phyloP scores from a whole-genome alignment of 768 basidiomycete genomes.

The Mycena filopes region DNA sequence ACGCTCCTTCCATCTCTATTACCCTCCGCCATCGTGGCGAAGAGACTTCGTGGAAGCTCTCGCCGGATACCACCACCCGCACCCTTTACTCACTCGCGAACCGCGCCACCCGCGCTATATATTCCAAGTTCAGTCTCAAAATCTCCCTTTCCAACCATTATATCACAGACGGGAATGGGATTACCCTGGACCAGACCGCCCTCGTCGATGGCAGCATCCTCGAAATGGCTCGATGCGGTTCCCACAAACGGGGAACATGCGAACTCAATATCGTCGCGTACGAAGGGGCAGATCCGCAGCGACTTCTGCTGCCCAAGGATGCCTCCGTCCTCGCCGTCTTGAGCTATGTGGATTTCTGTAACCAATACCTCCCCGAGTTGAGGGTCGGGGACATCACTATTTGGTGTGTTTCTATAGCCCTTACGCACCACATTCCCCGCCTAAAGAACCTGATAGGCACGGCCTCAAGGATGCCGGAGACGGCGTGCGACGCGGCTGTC shows the following conservation, averaged over 20 bases:
- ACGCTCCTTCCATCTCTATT: not conserved
- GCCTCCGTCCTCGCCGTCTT: slow-evolving; percentile 34
- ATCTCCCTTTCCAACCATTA: slow-evolving; percentile 10
- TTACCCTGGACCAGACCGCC: slow-evolving; percentile 24
- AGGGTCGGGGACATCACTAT: slow-evolving; percentile 31
- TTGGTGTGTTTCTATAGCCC: slow-evolving; percentile 27
- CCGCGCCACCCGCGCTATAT: slow-evolving; percentile 37
- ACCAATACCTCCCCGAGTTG: not conserved
- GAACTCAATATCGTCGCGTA: slow-evolving; percentile 25
- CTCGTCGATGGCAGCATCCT: slow-evolving; percentile 34
- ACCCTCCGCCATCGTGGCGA: slow-evolving; percentile 27
- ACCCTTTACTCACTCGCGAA: slow-evolving; percentile 38
- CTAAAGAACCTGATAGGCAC: slow-evolving; percentile 28
- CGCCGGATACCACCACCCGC: slow-evolving; percentile 28
- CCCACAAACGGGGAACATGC: slow-evolving; percentile 28
- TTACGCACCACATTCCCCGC: too few species aligned
- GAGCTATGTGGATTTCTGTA: slow-evolving; percentile 24
- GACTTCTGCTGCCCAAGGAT: slow-evolving; percentile 31
- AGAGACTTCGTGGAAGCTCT: slow-evolving; percentile 32
- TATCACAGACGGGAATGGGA: slow-evolving; percentile 26
- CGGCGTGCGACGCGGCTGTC: slow-evolving; percentile 15
- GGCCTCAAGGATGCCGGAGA: slow-evolving; percentile 29
- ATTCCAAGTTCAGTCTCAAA: slow-evolving; percentile 31
- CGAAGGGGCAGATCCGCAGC: slow-evolving; percentile 1
- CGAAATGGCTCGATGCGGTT: slow-evolving; percentile 13